Evolutionary conservation across 768 basidiomycete genomes (phyloP), one percentile per base, ranked within the genome.

Genomic region (Exsudoporus frostii): DNA sequence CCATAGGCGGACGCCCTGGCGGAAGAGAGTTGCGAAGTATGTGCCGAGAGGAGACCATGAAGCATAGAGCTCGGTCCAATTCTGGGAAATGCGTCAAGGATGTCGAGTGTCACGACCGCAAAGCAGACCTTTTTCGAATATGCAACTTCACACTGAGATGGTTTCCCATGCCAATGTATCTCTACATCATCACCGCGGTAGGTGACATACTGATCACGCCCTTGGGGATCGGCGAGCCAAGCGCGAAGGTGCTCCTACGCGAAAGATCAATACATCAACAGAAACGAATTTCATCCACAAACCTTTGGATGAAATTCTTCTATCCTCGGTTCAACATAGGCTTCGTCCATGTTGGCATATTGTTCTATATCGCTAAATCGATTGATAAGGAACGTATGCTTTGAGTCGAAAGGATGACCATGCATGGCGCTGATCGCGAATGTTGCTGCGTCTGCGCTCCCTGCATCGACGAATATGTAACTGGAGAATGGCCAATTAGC

Each of bases 41-140:
- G 95, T 98, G 32, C 97, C 97, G 48, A 88, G 79, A 19, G 95
- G 95, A 20, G 97, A 98, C 97, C 97, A 99, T 29, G 90, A 88
- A 19, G 93, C 86, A 72, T 96, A 99, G 46, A 96, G 82, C 52
- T 98, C 94, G 65, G 92, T 97, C 93, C 97, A 98, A 67, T 90
- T 88, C 91, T 92, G 63, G 4, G 38, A 53, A 59, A 54, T 27
- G 38, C 38, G 57, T 58, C 20, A 65, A 50, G 30, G 7, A 45
- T 45, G 36, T 44, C 48, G 15, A 37, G 36, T 29, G 22, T 34
- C 41, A 36, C 48, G 47, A 37, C 22, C 48, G 36, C 54, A 19
- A 41, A 38, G 45, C 74, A 85, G 59, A 92, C 93, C 53, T 82
- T 80, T 75, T 91, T 88, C 51, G 72, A 73, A 64, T 87, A 77